Percentiles rank a stretch among this genome's conserved stretches.
These are phyloP conservation scores for Phoma sp. DNA, from an alignment of 2,329 filamentous ascomycete species.

Conservation along the genomic window DNA sequence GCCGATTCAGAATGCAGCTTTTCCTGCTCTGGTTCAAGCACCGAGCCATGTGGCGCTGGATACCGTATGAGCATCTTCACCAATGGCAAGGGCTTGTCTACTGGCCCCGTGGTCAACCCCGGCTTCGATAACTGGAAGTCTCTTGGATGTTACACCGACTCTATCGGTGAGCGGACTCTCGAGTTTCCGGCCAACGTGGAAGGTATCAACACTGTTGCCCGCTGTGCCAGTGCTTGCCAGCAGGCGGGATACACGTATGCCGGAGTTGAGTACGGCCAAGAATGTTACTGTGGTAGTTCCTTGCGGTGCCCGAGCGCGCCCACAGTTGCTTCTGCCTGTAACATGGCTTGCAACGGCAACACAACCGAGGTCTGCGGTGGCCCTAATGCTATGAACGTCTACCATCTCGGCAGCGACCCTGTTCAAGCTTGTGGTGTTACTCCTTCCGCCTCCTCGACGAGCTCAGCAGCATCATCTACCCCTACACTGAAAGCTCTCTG, in stretches of 20 bases:
- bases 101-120: slow-evolving; percentile 1
- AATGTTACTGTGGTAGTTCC: background rate
- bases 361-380: background rate
- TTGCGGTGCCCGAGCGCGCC: background rate
- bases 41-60: background rate
- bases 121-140: slow-evolving; percentile 4
- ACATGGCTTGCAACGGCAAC: slow-evolving; percentile 3
- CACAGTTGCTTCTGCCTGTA: slow-evolving; percentile 1
- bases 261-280: background rate
- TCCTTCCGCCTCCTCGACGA: background rate
- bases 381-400: slow-evolving; percentile 2
- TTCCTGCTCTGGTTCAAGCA: background rate
- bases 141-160: slow-evolving; percentile 1
- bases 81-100: background rate
- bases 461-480: background rate
- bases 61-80: slow-evolving; percentile 4
- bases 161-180: background rate
- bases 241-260: background rate
- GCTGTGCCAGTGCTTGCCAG: background rate
- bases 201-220: background rate
- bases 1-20: background rate
- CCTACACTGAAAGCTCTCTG: background rate
- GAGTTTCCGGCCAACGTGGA: background rate
- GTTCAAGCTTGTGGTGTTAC: background rate
- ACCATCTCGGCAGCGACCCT: background rate